Evolutionary conservation across 1,284 basidiomycete species (phyloP).

Genomic region (Ceratorhiza oryzae-sativae): DNA sequence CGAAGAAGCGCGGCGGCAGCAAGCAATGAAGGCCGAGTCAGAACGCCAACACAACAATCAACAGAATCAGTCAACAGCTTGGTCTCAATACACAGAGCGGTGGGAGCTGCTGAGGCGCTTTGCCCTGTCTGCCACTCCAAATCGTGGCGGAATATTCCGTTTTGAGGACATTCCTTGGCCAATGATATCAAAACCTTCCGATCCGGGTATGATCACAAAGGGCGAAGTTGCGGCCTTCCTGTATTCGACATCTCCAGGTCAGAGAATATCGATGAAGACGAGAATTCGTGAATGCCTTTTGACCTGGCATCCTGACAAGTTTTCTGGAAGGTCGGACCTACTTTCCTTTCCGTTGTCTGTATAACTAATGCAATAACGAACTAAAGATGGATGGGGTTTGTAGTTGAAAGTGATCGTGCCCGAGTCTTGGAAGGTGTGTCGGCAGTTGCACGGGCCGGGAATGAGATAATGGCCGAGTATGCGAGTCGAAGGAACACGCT

Average conservation of each 20-base stretch:
- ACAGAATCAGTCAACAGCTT: background rate
- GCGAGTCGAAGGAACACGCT: background rate
- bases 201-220: constrained; percentile 26
- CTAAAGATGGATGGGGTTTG: constrained; percentile 22
- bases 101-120: constrained; percentile 28
- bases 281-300: constrained; percentile 28
- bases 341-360: background rate
- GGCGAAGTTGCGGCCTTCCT: constrained; percentile 23
- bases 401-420: constrained; percentile 14
- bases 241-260: background rate
- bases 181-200: constrained; percentile 4
- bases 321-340: constrained; percentile 17
- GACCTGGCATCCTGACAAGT: constrained; percentile 37
- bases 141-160: background rate
- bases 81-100: constrained; percentile 8
- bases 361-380: background rate
- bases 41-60: background rate
- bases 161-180: constrained; percentile 38
- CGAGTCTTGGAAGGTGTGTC: constrained; percentile 11
- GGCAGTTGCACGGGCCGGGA: constrained; percentile 27
- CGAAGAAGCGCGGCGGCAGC: constrained; percentile 3
- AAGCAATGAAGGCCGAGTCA: background rate
- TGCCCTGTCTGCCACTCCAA: background rate
- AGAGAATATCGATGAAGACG: constrained; percentile 1
- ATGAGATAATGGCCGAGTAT: constrained; percentile 10